Conservation (phyloP, 2,329 filamentous ascomycete genomes). For the Shiraia bambusicola region DNA sequence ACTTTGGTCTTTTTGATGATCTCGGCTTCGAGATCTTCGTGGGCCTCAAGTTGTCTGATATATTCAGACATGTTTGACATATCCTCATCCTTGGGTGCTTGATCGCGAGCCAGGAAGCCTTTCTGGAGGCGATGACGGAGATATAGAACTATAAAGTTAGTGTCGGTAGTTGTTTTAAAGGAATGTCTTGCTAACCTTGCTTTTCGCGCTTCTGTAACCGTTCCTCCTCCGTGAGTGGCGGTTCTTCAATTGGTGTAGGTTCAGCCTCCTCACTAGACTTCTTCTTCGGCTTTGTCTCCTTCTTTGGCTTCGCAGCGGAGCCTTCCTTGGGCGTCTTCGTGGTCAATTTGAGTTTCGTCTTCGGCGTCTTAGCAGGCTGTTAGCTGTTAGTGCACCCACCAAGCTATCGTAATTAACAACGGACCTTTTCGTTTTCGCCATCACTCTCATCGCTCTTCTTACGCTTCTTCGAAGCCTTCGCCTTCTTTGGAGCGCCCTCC, state of each 20-base stretch:
- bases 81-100: slow-evolving; percentile 81
- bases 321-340: slow-evolving; percentile 44
- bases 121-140: slow-evolving; percentile 93
- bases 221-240: slow-evolving; percentile 57
- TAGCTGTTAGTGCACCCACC: slow-evolving; percentile 26
- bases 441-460: slow-evolving; percentile 69
- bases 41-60: slow-evolving; percentile 77
- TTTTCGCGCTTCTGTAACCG: slow-evolving; percentile 60
- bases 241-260: slow-evolving; percentile 52
- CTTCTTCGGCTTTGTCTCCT: slow-evolving; percentile 59
- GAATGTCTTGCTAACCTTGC: slow-evolving; percentile 46
- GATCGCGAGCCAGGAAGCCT: slow-evolving; percentile 82
- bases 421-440: slow-evolving; percentile 68
- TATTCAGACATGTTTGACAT: slow-evolving; percentile 78
- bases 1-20: slow-evolving; percentile 94
- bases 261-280: slow-evolving; percentile 58
- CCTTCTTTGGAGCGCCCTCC: slow-evolving; percentile 44
- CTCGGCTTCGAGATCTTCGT: slow-evolving; percentile 77
- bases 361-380: slow-evolving; percentile 54
- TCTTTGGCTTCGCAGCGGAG: slow-evolving; percentile 58
- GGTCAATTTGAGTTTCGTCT: slow-evolving; percentile 52
- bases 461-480: slow-evolving; percentile 62
- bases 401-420: slow-evolving; percentile 3
- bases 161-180: neutral
- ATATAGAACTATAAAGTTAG: slow-evolving; percentile 69